Evolutionary conservation across 129 eudicot species (phyloP).

Genomic region (Logfia minima): DNA sequence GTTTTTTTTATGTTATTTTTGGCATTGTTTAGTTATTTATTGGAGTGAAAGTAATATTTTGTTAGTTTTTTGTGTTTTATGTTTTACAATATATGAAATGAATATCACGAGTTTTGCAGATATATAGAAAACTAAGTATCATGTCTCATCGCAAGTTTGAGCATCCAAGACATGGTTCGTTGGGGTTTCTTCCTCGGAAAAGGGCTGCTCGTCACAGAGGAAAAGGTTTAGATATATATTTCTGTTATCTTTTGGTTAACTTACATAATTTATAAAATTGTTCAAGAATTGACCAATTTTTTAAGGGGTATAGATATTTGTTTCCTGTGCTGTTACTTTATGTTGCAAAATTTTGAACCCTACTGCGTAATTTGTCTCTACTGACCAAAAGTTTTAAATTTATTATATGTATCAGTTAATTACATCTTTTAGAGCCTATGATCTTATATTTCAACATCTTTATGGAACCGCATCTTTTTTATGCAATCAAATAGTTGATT

Average conservation of each 20-base stretch:
- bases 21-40: too few relatives aligned
- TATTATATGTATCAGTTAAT: too few relatives aligned
- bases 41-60: background rate
- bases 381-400: too few relatives aligned
- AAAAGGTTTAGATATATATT: constrained; percentile 37
- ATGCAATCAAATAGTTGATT: too few relatives aligned
- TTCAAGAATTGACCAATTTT: background rate
- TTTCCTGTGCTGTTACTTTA: background rate
- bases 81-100: background rate
- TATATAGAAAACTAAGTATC: constrained; percentile 14
- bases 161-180: constrained; percentile 73
- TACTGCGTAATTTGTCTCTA: too few relatives aligned
- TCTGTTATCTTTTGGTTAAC: too few relatives aligned
- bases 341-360: background rate
- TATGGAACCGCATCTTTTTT: too few relatives aligned
- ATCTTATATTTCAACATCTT: too few relatives aligned
- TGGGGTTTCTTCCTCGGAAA: constrained; percentile 69
- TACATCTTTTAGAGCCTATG: too few relatives aligned
- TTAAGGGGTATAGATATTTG: background rate
- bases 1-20: too few relatives aligned
- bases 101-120: constrained; percentile 49
- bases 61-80: too few relatives aligned
- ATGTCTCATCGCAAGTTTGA: constrained; percentile 90
- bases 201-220: constrained; percentile 83
- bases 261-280: too few relatives aligned